Evolutionary conservation across 352 stramenopile genomes (phyloP), one percentile per base, ranked within the genome.

Genomic region (Thalassiosira exigua): DNA sequence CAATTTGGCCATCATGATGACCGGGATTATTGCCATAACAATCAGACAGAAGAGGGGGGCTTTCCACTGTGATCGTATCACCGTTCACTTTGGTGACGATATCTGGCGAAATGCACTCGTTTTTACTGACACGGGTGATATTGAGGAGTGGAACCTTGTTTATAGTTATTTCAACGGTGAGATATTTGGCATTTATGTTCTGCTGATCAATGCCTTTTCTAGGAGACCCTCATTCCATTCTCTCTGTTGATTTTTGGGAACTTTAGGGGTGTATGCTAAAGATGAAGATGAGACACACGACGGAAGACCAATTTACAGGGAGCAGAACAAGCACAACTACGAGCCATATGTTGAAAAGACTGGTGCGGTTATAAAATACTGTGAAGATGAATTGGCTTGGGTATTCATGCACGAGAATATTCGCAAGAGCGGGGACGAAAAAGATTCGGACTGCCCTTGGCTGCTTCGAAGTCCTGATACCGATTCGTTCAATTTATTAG

Each of bases 401-500:
- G 53, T 61, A 42, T 42, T 61, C 7, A 44, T 21, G 22, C 53
- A 61, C 21, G 9, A 14, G 12, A 22, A 61, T 24, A 61, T 61
- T 12, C 9, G 22, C 7, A 61, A 61, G 19, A 12, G 4, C 9
- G 9, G 7, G 7, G 22, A 19, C 21, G 2, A 52, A 12, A 33
- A 66, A 50, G 24, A 0, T 14, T 68, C 58, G 58, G 60, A 68
- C 14, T 71, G 62, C 48, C 70, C 70, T 21, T 79, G 70, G 70
- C 33, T 79, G 24, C 39, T 79, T 17, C 41, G 52, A n/a, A 62
- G 36, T 32, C 39, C 42, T 17, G 42, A 69, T 46, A 79, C 70
- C 33, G 30, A 66, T 17, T 21, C 30, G 7, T 79, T 46, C 54
- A 56, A 68, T 41, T 52, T 79, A n/a, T 24, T 73, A 39, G 60